Evolutionary conservation across 768 basidiomycete species (phyloP).

Genomic region (Agrocybe pediades): DNA sequence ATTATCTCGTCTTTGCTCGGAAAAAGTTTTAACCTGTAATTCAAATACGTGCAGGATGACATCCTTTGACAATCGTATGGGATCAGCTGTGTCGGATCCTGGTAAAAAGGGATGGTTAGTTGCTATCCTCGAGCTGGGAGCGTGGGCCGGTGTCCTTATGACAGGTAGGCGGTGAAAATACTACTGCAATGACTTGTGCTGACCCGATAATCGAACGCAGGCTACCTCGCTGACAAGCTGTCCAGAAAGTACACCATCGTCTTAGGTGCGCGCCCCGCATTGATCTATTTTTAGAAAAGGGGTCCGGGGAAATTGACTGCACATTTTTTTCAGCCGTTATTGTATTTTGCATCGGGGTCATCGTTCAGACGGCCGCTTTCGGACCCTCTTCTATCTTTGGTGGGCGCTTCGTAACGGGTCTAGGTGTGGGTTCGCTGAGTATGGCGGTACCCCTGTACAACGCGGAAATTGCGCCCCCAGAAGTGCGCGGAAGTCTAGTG

Average conservation of each 20-base stretch:
- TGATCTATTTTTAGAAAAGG: conserved; percentile 1
- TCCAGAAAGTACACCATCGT: conserved; percentile 76
- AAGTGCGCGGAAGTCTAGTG: conserved; percentile 80
- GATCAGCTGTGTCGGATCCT: conserved; percentile 48
- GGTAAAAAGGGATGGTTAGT: conserved; percentile 72
- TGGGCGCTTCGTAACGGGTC: conserved; percentile 77
- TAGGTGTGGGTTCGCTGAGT: conserved; percentile 79
- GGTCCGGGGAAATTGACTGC: not conserved
- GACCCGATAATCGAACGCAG: conserved; percentile 26
- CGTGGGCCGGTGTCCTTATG: conserved; percentile 74
- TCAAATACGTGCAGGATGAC: conserved; percentile 39
- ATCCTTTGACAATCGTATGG: conserved; percentile 58
- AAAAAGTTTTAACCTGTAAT: not conserved
- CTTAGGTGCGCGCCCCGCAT: conserved; percentile 38
- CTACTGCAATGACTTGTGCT: not conserved
- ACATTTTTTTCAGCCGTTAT: conserved; percentile 44
- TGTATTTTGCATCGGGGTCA: conserved; percentile 70
- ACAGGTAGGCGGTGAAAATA: conserved; percentile 43
- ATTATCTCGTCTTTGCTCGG: conserved; percentile 5
- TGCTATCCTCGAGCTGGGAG: conserved; percentile 72
- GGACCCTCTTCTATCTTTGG: conserved; percentile 66
- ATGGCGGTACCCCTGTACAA: conserved; percentile 88
- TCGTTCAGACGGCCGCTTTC: conserved; percentile 67
- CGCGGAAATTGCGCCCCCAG: conserved; percentile 70
- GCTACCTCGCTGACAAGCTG: conserved; percentile 68